phyloP scores from a whole-genome alignment of 108 stramenopile species.

The Craspedostauros australis region DNA sequence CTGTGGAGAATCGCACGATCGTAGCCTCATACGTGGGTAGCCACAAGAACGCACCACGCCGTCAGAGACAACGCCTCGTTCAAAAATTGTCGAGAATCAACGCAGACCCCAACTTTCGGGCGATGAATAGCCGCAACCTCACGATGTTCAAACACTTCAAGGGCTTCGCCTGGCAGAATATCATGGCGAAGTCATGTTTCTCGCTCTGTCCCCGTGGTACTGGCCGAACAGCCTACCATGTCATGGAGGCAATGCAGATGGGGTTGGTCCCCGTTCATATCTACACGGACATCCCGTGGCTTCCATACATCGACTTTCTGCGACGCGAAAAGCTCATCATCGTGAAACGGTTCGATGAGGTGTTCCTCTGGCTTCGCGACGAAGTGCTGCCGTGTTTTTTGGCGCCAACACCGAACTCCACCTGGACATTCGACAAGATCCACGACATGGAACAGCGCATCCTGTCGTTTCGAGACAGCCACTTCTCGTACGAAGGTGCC shows the following conservation, averaged over 20 bases:
- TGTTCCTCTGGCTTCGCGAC: too few relatives aligned
- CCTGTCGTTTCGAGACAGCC: not conserved
- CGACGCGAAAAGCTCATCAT: too few relatives aligned
- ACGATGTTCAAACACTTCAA: slow-evolving; percentile 5
- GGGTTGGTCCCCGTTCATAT: slow-evolving; percentile 2
- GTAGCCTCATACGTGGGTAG: not conserved
- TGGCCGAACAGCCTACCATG: slow-evolving; percentile 5
- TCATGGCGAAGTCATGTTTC: slow-evolving; percentile 4
- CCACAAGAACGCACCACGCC: not conserved
- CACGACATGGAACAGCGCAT: slow-evolving; percentile 1
- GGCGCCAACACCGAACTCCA: too few relatives aligned
- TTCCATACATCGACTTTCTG: slow-evolving; percentile 3
- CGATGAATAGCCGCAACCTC: too few relatives aligned
- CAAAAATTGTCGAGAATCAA: too few relatives aligned
- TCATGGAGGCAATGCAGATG: slow-evolving; percentile 6
- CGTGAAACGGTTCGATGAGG: too few relatives aligned
- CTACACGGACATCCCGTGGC: slow-evolving; percentile 2
- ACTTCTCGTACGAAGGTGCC: slow-evolving; percentile 5
- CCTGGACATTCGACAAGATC: too few relatives aligned
- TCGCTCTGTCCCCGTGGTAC: slow-evolving; percentile 3
- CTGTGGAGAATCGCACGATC: not conserved
- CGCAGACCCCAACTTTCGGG: not conserved
- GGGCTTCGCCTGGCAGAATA: not conserved
- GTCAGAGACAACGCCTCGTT: not conserved
- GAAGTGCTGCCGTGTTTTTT: too few relatives aligned